These are phyloP conservation scores for Penicillium hesseltinei DNA, from an alignment of 2,329 filamentous ascomycete genomes.

Conservation along the genomic window DNA sequence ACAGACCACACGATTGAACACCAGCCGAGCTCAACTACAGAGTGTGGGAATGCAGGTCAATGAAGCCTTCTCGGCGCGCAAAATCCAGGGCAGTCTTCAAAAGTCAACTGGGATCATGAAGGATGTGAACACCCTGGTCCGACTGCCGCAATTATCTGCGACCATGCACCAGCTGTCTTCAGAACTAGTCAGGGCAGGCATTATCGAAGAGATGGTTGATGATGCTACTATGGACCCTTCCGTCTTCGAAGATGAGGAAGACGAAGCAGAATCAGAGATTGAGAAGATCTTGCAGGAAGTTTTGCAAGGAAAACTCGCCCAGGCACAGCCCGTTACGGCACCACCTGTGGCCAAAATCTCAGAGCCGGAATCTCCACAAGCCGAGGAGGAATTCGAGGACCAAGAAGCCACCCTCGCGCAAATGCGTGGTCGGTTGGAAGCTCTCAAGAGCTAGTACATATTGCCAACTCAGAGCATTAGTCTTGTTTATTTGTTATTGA, in stretches of 20 bases:
- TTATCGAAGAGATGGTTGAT: constrained; percentile 96
- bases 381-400: constrained; percentile 74
- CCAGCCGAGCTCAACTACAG: constrained; percentile 85
- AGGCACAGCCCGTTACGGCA: constrained; percentile 55
- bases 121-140: constrained; percentile 83
- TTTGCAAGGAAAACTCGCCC: constrained; percentile 74
- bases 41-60: constrained; percentile 97
- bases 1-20: constrained; percentile 70
- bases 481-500: background rate
- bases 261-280: constrained; percentile 79
- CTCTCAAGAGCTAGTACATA: constrained; percentile 72
- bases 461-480: background rate
- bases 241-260: constrained; percentile 66
- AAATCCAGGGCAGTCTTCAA: constrained; percentile 89
- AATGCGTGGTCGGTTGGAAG: constrained; percentile 89
- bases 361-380: constrained; percentile 42
- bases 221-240: constrained; percentile 77
- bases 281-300: constrained; percentile 92
- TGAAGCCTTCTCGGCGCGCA: constrained; percentile 90
- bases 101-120: constrained; percentile 93
- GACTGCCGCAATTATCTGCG: constrained; percentile 77
- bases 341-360: constrained; percentile 47
- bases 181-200: constrained; percentile 89
- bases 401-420: constrained; percentile 88
- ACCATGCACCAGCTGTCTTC: constrained; percentile 86